phyloP scores from a whole-genome alignment of 305 asterid species.

The Fraxinus nigra region DNA sequence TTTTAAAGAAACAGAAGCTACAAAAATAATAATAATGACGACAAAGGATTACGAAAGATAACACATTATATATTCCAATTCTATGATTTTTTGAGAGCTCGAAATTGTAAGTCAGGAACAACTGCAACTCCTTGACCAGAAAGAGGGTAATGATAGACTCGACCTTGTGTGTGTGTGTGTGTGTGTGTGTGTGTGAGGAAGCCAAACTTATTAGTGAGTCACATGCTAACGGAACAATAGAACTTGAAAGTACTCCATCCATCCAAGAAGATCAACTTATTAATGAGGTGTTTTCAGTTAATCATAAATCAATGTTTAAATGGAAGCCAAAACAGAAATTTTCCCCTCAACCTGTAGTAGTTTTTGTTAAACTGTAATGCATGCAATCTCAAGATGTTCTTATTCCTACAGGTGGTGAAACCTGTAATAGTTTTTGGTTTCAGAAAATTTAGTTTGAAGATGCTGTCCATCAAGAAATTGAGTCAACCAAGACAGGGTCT shows the following conservation, averaged over 20 bases:
- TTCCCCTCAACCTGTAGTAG: neutral
- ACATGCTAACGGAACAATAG: neutral
- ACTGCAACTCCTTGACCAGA: conserved; percentile 1
- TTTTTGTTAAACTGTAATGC: neutral
- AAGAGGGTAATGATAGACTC: neutral
- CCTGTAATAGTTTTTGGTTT: neutral
- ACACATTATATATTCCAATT: neutral
- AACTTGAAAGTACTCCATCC: neutral
- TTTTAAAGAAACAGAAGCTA: neutral
- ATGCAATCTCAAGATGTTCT: neutral
- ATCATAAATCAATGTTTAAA: neutral
- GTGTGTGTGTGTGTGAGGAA: neutral
- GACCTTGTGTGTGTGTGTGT: neutral
- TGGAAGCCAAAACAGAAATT: neutral
- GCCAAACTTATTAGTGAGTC: neutral
- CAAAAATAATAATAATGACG: neutral
- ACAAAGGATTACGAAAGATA: neutral
- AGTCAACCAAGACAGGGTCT: neutral
- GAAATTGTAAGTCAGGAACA: neutral
- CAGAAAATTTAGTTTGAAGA: neutral
- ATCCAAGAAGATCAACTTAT: neutral
- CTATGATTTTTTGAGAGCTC: neutral
- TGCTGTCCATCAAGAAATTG: neutral
- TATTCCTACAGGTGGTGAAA: neutral
- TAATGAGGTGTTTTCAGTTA: neutral